These are phyloP conservation scores for Prunus mongolica DNA, from an alignment of 306 rosid genomes.

Conservation along the genomic window DNA sequence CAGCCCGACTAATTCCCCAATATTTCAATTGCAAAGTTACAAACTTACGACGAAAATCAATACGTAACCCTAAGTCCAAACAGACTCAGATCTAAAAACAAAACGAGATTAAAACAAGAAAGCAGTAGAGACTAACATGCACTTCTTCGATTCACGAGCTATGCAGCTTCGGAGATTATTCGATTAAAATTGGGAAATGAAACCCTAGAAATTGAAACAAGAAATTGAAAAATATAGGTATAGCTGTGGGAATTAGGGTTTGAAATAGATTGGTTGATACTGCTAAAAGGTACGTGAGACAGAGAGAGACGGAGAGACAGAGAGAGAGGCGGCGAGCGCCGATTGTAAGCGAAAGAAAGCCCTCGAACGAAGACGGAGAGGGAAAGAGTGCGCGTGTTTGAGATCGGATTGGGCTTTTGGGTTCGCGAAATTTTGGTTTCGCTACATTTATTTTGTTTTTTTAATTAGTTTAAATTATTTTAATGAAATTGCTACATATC, in stretches of 20 bases:
- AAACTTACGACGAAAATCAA: conserved; percentile 1
- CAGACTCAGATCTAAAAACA: conserved; percentile 22
- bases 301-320: background rate
- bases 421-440: background rate
- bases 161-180: background rate
- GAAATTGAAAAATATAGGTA: background rate
- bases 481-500: background rate
- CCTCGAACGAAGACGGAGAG: conserved; percentile 4
- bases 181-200: conserved; percentile 15
- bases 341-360: background rate
- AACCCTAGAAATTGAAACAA: conserved; percentile 41
- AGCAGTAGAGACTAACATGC: background rate
- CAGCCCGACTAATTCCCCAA: conserved; percentile 1
- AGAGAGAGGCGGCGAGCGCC: conserved; percentile 21
- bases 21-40: background rate
- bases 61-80: conserved; percentile 20
- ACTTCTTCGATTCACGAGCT: background rate
- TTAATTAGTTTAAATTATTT: background rate
- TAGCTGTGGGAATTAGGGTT: conserved; percentile 3
- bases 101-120: conserved; percentile 13
- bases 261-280: conserved; percentile 13
- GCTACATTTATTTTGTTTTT: background rate
- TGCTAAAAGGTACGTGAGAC: conserved; percentile 17
- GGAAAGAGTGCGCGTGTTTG: background rate
- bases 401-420: conserved; percentile 3